These are phyloP conservation scores for Pyrenophora tritici-repentis DNA, from an alignment of 2,329 filamentous ascomycete species.

Conservation along the genomic window DNA sequence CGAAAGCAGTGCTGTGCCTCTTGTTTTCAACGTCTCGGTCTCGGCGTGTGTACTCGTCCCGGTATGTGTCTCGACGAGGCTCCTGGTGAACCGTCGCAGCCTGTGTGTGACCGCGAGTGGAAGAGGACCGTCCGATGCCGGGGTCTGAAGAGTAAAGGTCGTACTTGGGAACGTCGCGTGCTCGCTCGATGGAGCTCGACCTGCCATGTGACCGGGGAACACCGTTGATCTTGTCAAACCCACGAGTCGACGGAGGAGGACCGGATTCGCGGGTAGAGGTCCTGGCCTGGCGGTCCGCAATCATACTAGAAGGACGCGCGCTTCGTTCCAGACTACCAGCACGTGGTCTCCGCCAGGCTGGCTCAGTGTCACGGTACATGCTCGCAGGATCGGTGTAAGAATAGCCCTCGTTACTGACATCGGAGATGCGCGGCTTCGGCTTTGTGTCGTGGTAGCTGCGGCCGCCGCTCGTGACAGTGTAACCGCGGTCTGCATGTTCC, in stretches of 20 bases:
- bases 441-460: conserved; percentile 37
- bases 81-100: conserved; percentile 56
- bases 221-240: conserved; percentile 69
- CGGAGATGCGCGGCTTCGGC: conserved; percentile 33
- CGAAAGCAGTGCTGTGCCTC: conserved; percentile 43
- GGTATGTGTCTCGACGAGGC: conserved; percentile 48
- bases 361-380: conserved; percentile 59
- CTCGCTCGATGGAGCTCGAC: conserved; percentile 40
- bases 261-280: conserved; percentile 45
- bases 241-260: conserved; percentile 71
- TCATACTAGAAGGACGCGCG: conserved; percentile 52
- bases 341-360: conserved; percentile 52
- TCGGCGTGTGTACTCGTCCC: conserved; percentile 52
- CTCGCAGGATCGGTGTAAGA: conserved; percentile 57
- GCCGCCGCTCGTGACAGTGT: conserved; percentile 39
- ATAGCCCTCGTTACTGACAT: conserved; percentile 51
- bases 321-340: conserved; percentile 54
- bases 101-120: conserved; percentile 48
- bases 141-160: conserved; percentile 47
- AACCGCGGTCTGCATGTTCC: conserved; percentile 25
- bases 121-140: conserved; percentile 35
- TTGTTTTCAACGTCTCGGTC: conserved; percentile 48
- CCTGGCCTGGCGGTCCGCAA: conserved; percentile 46
- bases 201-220: conserved; percentile 30
- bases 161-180: conserved; percentile 42